Conservation (phyloP, 2,329 filamentous ascomycete genomes). For the Paracorniculantispora psalliotae region DNA sequence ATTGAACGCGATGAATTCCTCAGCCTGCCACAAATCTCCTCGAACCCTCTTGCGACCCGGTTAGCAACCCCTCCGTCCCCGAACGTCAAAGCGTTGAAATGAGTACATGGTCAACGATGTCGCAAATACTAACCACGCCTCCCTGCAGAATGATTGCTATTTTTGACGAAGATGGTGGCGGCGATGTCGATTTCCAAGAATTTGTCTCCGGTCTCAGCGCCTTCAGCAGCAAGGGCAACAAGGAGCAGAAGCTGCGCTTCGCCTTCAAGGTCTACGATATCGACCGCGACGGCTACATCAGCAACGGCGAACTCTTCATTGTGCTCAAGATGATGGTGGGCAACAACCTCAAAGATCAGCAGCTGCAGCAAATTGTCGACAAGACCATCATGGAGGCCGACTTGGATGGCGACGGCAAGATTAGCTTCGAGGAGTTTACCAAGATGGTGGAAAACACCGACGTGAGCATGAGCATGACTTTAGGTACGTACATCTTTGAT, state of each 20-base stretch:
- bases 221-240: conserved; percentile 97
- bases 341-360: conserved; percentile 97
- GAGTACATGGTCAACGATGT: neutral
- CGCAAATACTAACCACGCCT: neutral
- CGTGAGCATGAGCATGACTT: conserved; percentile 69
- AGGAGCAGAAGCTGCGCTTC: conserved; percentile 96
- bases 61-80: conserved; percentile 32
- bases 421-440: conserved; percentile 98
- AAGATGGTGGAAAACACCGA: conserved; percentile 98
- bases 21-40: conserved; percentile 92
- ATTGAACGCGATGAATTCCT: conserved; percentile 99
- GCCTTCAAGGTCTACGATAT: conserved; percentile 99
- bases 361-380: conserved; percentile 98
- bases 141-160: conserved; percentile 87
- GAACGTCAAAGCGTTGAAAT: too few species aligned
- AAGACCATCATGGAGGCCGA: conserved; percentile 99
- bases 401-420: conserved; percentile 91
- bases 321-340: conserved; percentile 99
- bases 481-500: conserved; percentile 47
- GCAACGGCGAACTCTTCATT: conserved; percentile 97
- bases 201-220: conserved; percentile 93
- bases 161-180: conserved; percentile 96
- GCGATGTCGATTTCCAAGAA: conserved; percentile 97
- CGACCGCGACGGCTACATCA: conserved; percentile 96
- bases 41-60: conserved; percentile 94